A percentile compares a stretch with the other conserved stretches of the same genome.
phyloP scores from a whole-genome alignment of 2,329 filamentous ascomycete genomes.

The Hymenotorrendiella dingleyae region DNA sequence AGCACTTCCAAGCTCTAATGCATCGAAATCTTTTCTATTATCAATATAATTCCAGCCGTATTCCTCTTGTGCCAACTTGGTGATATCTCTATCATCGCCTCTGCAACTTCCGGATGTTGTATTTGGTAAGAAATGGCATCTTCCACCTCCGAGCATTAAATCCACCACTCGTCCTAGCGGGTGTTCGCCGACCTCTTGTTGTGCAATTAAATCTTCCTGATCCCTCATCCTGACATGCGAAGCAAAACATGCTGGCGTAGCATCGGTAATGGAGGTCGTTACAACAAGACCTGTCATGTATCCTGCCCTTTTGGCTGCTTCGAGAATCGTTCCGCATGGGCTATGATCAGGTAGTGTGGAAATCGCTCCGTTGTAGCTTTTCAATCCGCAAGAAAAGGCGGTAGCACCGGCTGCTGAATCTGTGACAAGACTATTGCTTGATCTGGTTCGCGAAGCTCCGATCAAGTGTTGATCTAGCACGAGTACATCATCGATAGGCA shows the following conservation, averaged over 20 bases:
- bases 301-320: constrained; percentile 86
- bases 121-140: constrained; percentile 90
- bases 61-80: constrained; percentile 65
- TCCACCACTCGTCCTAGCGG: constrained; percentile 84
- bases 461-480: constrained; percentile 84
- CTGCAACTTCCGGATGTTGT: constrained; percentile 76
- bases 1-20: constrained; percentile 57
- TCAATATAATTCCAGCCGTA: constrained; percentile 75
- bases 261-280: constrained; percentile 91
- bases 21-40: constrained; percentile 69
- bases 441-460: constrained; percentile 82
- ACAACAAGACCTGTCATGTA: constrained; percentile 93
- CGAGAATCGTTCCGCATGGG: constrained; percentile 86
- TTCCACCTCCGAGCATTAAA: constrained; percentile 84
- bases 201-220: constrained; percentile 85
- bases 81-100: constrained; percentile 68
- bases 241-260: constrained; percentile 92
- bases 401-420: constrained; percentile 97
- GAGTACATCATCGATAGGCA: constrained; percentile 71
- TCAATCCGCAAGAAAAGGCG: constrained; percentile 85
- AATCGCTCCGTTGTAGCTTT: constrained; percentile 97
- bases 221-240: constrained; percentile 74
- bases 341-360: constrained; percentile 77
- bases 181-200: constrained; percentile 86
- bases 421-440: constrained; percentile 78